Base-by-base conservation (phyloP, 495 filamentous ascomycete species). In the Lichenothelia convexa region DNA sequence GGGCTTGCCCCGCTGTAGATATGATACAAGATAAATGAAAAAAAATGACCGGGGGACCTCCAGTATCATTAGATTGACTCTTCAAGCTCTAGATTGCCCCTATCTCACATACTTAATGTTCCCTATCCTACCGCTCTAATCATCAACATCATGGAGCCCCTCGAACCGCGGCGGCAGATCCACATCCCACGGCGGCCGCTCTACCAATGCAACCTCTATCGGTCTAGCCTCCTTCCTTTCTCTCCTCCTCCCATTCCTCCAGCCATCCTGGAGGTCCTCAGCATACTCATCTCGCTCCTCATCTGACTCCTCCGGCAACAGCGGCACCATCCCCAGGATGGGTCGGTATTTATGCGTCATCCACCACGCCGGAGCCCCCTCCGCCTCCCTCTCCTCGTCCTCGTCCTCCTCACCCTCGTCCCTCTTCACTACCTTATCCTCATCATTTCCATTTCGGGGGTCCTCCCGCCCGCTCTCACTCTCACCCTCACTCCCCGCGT, bases 261-360 rank as follows among this genome's bases (percentile, higher is more conserved):
- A n/a, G n/a, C n/a, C n/a, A n/a, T n/a, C n/a, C n/a, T n/a, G n/a
- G n/a, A n/a, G n/a, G 11, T 30, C 29, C 20, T 33, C 19, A 4
- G 15, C 35, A n/a, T 7, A 20, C 7, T 29, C 19, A 3, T 41
- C 45, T 21, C 21, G 11, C 8, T 38, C 39, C 15, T 49, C 44
- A 12, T 36, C 39, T 42, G 15, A 35, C 13, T 41, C 54, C 17
- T 40, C 53, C 16, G 44, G 45, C 13, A 61, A 60, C 18, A 97
- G 57, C 13, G 78, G 73, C 11, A 87, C 77, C 20, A 95, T 78
- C 3, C 86, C 89, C 45, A 99, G 57, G 41, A 99, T 83, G 6
- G 85, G 79, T 39, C 84, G 65, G 52, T 93, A 99, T 50, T 89
- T 86, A 57, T 78, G 82, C 6, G 84, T 87, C 44, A 68, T 70